Conservation (phyloP, 2,329 filamentous ascomycete genomes). For the Pseudogymnoascus sp. region DNA sequence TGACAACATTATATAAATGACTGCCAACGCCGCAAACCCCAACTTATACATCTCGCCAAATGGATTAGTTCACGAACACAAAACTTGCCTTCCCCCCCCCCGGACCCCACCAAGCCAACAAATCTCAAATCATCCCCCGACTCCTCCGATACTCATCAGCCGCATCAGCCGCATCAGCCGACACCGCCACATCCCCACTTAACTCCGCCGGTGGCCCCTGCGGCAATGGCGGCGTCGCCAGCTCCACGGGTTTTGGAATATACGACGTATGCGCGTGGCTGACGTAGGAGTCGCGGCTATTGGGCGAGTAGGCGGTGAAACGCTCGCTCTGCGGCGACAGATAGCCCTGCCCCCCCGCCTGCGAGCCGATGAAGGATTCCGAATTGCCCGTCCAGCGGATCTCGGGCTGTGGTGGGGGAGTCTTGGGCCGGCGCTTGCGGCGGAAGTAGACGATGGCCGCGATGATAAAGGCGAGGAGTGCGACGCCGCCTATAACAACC, state of each 20-base stretch:
- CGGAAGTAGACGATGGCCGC: neutral
- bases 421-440: neutral
- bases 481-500: constrained; percentile 22
- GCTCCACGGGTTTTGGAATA: neutral
- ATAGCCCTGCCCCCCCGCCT: neutral
- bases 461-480: constrained; percentile 18
- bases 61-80: neutral
- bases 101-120: neutral
- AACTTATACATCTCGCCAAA: neutral
- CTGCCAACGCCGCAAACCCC: neutral
- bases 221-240: neutral
- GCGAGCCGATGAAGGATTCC: neutral
- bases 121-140: neutral
- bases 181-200: neutral
- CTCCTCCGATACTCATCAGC: neutral
- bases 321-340: neutral
- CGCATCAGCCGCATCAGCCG: neutral
- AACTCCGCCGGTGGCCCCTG: neutral
- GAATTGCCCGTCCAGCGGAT: neutral
- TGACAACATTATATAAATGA: neutral
- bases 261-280: constrained; percentile 3
- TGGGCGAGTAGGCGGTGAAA: neutral
- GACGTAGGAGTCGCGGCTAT: neutral
- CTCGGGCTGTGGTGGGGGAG: neutral
- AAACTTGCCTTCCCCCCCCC: too few relatives aligned